phyloP scores from a whole-genome alignment of 148 eudicot genomes.

The Pharnaceum exiguum region DNA sequence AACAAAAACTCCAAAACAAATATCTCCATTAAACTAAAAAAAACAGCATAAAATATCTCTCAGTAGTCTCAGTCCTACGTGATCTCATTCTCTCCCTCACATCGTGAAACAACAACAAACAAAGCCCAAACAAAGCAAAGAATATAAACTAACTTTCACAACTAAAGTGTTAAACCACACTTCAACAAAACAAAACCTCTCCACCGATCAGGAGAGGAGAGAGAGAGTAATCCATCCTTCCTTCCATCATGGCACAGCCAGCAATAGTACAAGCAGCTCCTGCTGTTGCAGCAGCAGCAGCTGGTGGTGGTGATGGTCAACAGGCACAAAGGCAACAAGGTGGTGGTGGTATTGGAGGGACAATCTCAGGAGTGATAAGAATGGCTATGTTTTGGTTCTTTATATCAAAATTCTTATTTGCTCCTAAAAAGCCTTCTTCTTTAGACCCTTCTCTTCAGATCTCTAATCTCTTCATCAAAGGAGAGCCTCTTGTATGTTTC shows the following conservation, averaged over 20 bases:
- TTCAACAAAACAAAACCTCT: too few species aligned
- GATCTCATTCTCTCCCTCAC: too few species aligned
- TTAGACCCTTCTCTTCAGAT: conserved; percentile 67
- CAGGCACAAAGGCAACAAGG: conserved; percentile 37
- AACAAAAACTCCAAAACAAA: too few species aligned
- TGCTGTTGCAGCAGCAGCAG: conserved; percentile 27
- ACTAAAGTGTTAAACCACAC: too few species aligned
- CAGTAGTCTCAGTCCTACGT: too few species aligned
- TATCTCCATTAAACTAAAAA: too few species aligned
- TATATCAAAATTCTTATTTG: conserved; percentile 73
- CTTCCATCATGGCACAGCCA: conserved; percentile 59
- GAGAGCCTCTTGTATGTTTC: conserved; percentile 58
- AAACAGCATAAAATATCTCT: too few species aligned
- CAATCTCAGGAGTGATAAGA: conserved; percentile 64
- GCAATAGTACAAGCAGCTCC: too few species aligned
- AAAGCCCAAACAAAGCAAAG: too few species aligned
- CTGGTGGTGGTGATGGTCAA: conserved; percentile 34
- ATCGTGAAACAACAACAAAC: too few species aligned
- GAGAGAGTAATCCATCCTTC: not conserved
- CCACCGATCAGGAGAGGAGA: not conserved
- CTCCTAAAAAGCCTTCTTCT: conserved; percentile 51
- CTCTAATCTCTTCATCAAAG: conserved; percentile 76
- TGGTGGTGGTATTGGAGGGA: conserved; percentile 48
- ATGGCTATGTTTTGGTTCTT: conserved; percentile 86
- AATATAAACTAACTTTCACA: too few species aligned